Percentiles rank a stretch among this genome's conserved stretches.
Conservation (phyloP, 2,329 filamentous ascomycete species). For the Exophiala sp. region DNA sequence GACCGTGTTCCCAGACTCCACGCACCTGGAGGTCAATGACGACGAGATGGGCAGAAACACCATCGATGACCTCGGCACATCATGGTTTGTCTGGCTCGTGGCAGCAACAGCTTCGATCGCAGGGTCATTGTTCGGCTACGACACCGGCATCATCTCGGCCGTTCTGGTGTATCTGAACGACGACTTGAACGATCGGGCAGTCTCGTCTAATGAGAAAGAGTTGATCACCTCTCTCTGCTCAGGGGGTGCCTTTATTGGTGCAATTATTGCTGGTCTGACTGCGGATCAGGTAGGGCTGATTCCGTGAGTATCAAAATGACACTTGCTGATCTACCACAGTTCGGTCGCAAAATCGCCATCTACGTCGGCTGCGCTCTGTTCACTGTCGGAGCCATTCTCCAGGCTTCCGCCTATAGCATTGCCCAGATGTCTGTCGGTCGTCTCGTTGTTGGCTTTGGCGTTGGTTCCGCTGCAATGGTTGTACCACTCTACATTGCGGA, state of each 20-base stretch:
- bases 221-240: conserved; percentile 58
- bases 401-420: conserved; percentile 39
- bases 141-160: conserved; percentile 61
- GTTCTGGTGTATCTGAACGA: conserved; percentile 55
- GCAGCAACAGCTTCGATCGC: conserved; percentile 57
- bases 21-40: conserved; percentile 23
- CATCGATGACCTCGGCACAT: conserved; percentile 40
- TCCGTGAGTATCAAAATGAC: conserved; percentile 7
- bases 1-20: conserved; percentile 31
- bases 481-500: conserved; percentile 61
- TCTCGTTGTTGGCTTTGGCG: conserved; percentile 46
- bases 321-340: conserved; percentile 17
- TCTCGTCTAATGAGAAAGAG: conserved; percentile 55
- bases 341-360: conserved; percentile 49
- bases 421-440: conserved; percentile 45
- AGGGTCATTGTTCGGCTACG: conserved; percentile 61
- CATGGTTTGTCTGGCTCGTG: conserved; percentile 52
- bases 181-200: conserved; percentile 48
- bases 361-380: conserved; percentile 46
- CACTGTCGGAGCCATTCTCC: conserved; percentile 41
- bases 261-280: conserved; percentile 52
- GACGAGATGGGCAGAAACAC: conserved; percentile 15
- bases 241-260: conserved; percentile 55
- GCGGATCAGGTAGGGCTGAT: conserved; percentile 42
- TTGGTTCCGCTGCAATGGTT: conserved; percentile 63